These are phyloP conservation scores for Collybiopsis confluens DNA, from an alignment of 768 basidiomycete genomes.

Conservation along the genomic window DNA sequence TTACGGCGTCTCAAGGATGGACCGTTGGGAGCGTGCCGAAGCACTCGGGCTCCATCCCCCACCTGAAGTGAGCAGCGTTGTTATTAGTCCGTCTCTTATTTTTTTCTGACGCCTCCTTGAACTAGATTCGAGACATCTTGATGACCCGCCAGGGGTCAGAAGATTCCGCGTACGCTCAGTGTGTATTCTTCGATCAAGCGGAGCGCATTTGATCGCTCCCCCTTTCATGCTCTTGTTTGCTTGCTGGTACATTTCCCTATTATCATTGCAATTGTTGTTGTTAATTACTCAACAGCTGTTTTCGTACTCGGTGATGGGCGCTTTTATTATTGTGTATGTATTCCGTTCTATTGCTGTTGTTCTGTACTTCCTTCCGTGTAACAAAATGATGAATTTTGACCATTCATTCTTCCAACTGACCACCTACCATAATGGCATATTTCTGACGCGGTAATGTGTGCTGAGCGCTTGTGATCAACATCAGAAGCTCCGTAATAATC, in stretches of 20 bases:
- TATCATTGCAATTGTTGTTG: too few species aligned
- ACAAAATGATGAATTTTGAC: too few species aligned
- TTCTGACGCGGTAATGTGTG: too few species aligned
- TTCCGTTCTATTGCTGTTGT: too few species aligned
- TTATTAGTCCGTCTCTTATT: background rate
- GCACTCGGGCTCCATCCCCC: slow-evolving; percentile 79
- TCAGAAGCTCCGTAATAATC: too few species aligned
- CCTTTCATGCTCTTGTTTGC: slow-evolving; percentile 3
- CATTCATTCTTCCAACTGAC: too few species aligned
- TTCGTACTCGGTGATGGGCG: too few species aligned
- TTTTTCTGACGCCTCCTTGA: background rate
- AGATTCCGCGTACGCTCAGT: slow-evolving; percentile 49
- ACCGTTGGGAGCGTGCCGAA: slow-evolving; percentile 85
- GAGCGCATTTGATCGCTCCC: slow-evolving; percentile 18
- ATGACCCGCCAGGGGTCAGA: slow-evolving; percentile 60
- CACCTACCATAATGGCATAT: too few species aligned
- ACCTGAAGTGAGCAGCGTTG: slow-evolving; percentile 57
- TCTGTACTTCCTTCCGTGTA: too few species aligned
- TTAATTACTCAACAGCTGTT: too few species aligned
- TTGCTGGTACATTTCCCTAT: background rate
- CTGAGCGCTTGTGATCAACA: too few species aligned
- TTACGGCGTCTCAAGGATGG: slow-evolving; percentile 71
- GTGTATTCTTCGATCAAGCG: slow-evolving; percentile 53
- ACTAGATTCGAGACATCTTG: slow-evolving; percentile 76
- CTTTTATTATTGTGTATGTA: too few species aligned